Evolutionary conservation across 257 asterid genomes (phyloP), one percentile per base, ranked within the genome.

Genomic region (Plectranthus barbatus): DNA sequence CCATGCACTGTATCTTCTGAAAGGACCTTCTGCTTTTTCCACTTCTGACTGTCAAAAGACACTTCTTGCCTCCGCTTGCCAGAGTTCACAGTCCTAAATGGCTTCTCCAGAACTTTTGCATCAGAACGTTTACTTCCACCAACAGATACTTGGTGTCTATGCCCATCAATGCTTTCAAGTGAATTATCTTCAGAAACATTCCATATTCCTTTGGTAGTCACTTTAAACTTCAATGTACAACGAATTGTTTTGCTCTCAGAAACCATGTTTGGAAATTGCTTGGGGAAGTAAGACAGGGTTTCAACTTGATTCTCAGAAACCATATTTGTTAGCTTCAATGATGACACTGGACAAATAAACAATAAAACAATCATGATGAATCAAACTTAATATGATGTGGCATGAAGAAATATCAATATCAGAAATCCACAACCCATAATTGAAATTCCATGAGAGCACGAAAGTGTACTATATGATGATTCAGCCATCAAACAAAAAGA

Each of bases 1-100:
- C 65, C 74, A 11, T 62, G 11, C 29, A 73, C 47, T 48, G 39
- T 74, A 31, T 31, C 60, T 33, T 54, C 18, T 8, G 21, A 24
- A 26, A n/a, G 60, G 53, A 82, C 91, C 74, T 72, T 91, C 71
- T 18, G 72, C 58, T 55, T 79, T 70, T 86, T 91, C 56, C 36
- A 76, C 62, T 59, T 74, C 24, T 66, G 81, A 55, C 55, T 69
- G 50, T 76, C 81, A 9, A 77, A 65, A 33, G 64, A 40, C 0
- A 6, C 52, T 4, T 73, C 83, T 1, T 76, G 64, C 72, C 72
- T 78, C 50, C 92, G 85, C 86, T 88, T 91, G 50, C 52, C 67
- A 20, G 74, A 67, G 64, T 66, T 72, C n/a, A 42, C 54, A 1
- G 50, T 46, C 49, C 31, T 39, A 10, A 76, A 68, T 60, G 74